Evolutionary conservation across 345 rosid species (phyloP), one percentile per base, ranked within the genome.

Genomic region (Linum usitatissimum): DNA sequence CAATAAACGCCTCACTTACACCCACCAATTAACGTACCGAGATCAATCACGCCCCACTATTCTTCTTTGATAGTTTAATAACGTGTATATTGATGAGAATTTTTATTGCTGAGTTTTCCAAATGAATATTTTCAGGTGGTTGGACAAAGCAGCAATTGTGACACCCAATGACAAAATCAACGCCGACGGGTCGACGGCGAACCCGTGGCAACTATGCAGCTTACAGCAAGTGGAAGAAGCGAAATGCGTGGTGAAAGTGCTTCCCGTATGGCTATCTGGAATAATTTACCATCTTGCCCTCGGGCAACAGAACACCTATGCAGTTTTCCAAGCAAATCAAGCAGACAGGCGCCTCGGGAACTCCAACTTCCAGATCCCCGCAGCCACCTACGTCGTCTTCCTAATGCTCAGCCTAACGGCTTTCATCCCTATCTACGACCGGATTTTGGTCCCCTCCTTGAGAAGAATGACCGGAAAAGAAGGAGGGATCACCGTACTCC

Each of bases 151-250:
- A 6, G 87, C 85, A 28, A 77, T 84, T 45, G 60, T 75, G 18
- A 76, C 83, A 5, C 65, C 54, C 3, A 66, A 73, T 0, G 86
- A 80, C 63, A 53, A 71, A 61, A 48, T 84, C 65, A 73, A 80
- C 28, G n/a, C 30, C 5, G 81, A 86, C 9, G 90, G 87, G 0
- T 77, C 86, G 1, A 67, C 87, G 1, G 42, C 45, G 0, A 57
- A 82, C 45, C 84, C 87, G n/a, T 86, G 87, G 90, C 79, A 57
- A 20, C 83, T 86, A 0, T 86, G 89, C 42, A 80, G 90, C 76
- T 36, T 80, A 64, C 89, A 86, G 36, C 89, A 86, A 76, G 83
- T 82, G 20, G 89, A 86, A 61, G 87, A 86, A 77, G 79, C 70
- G 67, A 86, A 86, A 71, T 86, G 87, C 31, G 55, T 79, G 64